phyloP scores from a whole-genome alignment of 169 alveolate genomes.

The Plasmodium fragile region DNA sequence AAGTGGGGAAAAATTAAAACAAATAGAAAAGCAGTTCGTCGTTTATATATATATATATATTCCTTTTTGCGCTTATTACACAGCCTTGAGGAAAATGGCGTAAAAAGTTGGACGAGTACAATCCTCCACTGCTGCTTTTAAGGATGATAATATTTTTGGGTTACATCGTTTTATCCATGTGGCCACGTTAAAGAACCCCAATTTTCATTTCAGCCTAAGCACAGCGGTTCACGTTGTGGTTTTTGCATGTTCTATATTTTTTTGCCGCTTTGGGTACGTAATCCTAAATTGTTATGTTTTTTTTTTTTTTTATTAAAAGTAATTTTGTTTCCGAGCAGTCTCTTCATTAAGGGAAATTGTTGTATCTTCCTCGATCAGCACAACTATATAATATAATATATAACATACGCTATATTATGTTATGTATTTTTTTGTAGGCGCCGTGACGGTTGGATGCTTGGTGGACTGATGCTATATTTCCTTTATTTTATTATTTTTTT shows the following conservation, averaged over 20 bases:
- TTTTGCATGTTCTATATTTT: constrained; percentile 1
- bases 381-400: neutral
- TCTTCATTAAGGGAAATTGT: neutral
- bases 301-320: neutral
- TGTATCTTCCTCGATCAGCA: neutral
- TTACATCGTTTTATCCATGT: neutral
- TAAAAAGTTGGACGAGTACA: neutral
- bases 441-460: neutral
- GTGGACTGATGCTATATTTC: neutral
- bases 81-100: neutral
- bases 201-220: neutral
- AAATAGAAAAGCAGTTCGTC: neutral
- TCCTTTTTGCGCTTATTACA: neutral
- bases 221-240: neutral
- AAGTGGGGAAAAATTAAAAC: neutral
- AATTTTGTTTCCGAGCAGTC: neutral
- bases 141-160: neutral
- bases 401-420: neutral
- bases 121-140: neutral
- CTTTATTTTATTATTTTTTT: too few species aligned
- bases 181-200: neutral
- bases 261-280: neutral
- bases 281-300: neutral
- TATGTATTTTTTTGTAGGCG: neutral
- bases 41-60: neutral